Percentiles rank a stretch among this genome's conserved stretches.
Conservation (phyloP, 2,329 filamentous ascomycete species). For the Aspergillus pseudoviridinutans region DNA sequence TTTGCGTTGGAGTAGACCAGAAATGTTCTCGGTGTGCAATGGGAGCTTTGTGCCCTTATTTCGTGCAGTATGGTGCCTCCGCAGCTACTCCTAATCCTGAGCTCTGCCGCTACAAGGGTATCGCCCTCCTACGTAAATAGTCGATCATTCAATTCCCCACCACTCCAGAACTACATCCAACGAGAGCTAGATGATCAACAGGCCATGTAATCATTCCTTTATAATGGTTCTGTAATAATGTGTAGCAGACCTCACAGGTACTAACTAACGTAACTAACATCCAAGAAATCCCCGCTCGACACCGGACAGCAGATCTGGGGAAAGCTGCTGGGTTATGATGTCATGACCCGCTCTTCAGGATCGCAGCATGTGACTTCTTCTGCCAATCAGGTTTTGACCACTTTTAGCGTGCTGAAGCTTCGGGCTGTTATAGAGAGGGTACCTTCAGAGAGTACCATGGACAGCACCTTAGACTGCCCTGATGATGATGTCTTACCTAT, state of each 20-base stretch:
- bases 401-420: background rate
- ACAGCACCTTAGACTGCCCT: background rate
- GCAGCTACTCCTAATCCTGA: background rate
- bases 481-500: too few relatives aligned
- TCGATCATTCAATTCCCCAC: background rate
- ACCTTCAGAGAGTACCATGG: too few relatives aligned
- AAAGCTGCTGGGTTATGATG: conserved; percentile 9
- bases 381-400: background rate
- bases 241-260: too few relatives aligned
- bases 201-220: background rate
- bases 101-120: background rate
- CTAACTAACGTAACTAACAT: background rate
- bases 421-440: too few relatives aligned
- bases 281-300: background rate
- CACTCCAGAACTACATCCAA: background rate
- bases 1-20: background rate
- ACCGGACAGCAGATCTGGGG: conserved; percentile 7
- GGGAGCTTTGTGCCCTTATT: background rate
- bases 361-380: background rate
- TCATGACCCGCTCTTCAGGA: conserved; percentile 1
- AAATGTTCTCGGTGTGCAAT: background rate
- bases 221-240: background rate
- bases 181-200: background rate
- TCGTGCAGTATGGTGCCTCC: background rate
- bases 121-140: background rate